phyloP scores from a whole-genome alignment of 2,329 filamentous ascomycete genomes.

The Chaetomiaceae sp. region DNA sequence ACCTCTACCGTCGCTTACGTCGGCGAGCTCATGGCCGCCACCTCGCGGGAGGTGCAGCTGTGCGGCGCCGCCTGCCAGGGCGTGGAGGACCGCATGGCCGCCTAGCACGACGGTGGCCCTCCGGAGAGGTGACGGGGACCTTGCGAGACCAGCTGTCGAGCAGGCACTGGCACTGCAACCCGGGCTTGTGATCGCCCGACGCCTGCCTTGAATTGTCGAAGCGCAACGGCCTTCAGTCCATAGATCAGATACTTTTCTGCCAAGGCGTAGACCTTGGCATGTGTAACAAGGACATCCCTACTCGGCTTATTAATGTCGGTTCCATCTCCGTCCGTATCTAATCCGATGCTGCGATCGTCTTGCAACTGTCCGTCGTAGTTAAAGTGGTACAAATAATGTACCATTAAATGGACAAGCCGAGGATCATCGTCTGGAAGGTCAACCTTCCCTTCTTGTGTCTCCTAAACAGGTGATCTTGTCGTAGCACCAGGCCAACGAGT shows the following conservation, averaged over 20 bases:
- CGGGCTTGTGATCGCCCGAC: too few species aligned
- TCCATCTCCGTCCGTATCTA: constrained; percentile 2
- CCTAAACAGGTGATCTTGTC: not conserved
- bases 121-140: too few species aligned
- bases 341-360: not conserved
- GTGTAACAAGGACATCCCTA: constrained; percentile 2
- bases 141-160: too few species aligned
- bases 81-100: too few species aligned
- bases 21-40: too few species aligned
- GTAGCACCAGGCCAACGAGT: too few species aligned
- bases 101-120: too few species aligned
- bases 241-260: constrained; percentile 9
- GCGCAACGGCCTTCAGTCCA: constrained; percentile 7
- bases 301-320: not conserved
- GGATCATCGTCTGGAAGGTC: constrained; percentile 10
- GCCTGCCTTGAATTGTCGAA: constrained; percentile 9
- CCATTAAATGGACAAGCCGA: constrained; percentile 11
- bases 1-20: too few species aligned
- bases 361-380: constrained; percentile 6
- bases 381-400: constrained; percentile 13
- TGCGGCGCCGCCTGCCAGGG: too few species aligned
- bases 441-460: constrained; percentile 12
- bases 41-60: too few species aligned
- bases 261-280: constrained; percentile 7
- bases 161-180: too few species aligned